Percentiles rank a stretch among this genome's conserved stretches.
Evolutionary conservation across 148 eudicot species (phyloP).

Genomic region (Hydrangea macrophylla): DNA sequence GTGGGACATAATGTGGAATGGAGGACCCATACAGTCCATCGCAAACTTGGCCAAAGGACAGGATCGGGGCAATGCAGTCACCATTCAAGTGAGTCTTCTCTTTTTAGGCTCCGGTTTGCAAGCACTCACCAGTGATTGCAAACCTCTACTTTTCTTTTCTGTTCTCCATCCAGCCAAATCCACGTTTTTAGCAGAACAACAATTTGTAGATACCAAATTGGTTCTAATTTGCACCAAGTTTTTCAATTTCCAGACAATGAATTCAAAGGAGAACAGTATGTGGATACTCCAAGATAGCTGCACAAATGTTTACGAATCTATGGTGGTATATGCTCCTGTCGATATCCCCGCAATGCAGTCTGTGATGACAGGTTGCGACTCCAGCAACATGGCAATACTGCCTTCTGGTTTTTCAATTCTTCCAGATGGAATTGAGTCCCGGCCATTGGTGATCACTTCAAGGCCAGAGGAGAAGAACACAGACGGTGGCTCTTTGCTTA

Average conservation of each 20-base stretch:
- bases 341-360: conserved; percentile 69
- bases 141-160: neutral
- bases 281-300: conserved; percentile 87
- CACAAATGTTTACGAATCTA: conserved; percentile 72
- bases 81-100: conserved; percentile 56
- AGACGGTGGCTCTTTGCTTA: conserved; percentile 87
- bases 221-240: neutral
- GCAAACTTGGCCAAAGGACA: conserved; percentile 88
- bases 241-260: conserved; percentile 53
- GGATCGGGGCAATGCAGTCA: conserved; percentile 75
- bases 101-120: too few species aligned
- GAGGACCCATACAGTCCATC: conserved; percentile 53
- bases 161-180: neutral
- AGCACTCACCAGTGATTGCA: neutral
- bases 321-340: conserved; percentile 71
- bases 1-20: conserved; percentile 83
- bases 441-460: conserved; percentile 76
- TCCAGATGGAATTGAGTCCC: conserved; percentile 77
- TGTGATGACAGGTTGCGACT: conserved; percentile 89
- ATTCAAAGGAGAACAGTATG: conserved; percentile 47
- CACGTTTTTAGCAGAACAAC: neutral
- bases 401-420: conserved; percentile 91
- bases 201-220: neutral
- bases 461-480: conserved; percentile 58
- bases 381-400: conserved; percentile 59